These are phyloP conservation scores for Vachellia pachyceras DNA, from an alignment of 306 rosid species.

Conservation along the genomic window DNA sequence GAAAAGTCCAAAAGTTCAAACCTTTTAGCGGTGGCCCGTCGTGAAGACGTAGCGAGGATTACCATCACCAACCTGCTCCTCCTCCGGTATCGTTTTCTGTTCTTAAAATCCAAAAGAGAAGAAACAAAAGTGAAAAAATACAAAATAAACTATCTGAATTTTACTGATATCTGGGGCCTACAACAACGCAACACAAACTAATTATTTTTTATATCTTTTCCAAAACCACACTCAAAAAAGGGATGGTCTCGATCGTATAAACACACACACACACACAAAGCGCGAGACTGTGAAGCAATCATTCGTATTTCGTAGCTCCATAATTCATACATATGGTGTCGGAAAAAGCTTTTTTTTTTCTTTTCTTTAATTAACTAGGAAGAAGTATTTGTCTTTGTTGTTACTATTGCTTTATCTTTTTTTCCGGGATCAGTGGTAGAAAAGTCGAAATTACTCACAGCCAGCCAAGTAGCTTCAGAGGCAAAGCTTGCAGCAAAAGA, in stretches of 20 bases:
- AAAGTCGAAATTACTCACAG: constrained; percentile 3
- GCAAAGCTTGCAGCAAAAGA: background rate
- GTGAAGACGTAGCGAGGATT: background rate
- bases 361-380: background rate
- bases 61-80: background rate
- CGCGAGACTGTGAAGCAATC: background rate
- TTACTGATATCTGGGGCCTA: background rate
- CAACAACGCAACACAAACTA: background rate
- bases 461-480: background rate
- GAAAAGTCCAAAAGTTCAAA: background rate
- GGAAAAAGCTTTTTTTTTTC: background rate
- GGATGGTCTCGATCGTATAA: background rate
- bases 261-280: no score
- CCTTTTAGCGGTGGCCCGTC: background rate
- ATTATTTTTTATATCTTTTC: background rate
- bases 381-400: background rate
- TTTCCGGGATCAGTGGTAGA: background rate
- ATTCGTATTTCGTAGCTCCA: background rate
- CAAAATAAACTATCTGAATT: background rate
- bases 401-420: background rate
- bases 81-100: background rate
- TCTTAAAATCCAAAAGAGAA: background rate
- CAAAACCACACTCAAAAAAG: background rate
- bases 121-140: background rate
- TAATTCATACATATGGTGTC: background rate